phyloP scores from a whole-genome alignment of 208 protist species.

The Entamoeba histolytica region DNA sequence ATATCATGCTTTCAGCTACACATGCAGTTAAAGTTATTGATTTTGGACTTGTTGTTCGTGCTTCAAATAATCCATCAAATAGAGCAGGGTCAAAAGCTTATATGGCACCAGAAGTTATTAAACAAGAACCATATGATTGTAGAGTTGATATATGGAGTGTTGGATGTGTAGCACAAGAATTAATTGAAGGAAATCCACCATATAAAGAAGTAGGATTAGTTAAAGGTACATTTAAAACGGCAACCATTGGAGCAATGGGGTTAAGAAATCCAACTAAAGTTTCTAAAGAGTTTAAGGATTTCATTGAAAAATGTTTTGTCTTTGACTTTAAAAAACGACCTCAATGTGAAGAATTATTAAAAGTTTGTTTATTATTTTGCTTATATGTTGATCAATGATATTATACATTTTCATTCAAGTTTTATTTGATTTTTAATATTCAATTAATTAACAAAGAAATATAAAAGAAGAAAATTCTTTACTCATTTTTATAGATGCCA shows the following conservation, averaged over 20 bases:
- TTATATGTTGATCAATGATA: too few species aligned
- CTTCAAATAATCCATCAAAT: not conserved
- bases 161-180: conserved; percentile 6
- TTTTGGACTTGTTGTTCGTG: conserved; percentile 17
- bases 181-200: not conserved
- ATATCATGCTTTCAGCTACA: conserved; percentile 16
- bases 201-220: not conserved
- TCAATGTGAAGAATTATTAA: not conserved
- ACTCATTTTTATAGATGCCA: not conserved
- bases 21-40: conserved; percentile 23
- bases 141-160: conserved; percentile 3
- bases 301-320: not conserved
- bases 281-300: not conserved
- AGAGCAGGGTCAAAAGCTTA: not conserved
- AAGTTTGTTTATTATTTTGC: not conserved
- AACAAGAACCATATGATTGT: not conserved
- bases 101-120: conserved; percentile 12
- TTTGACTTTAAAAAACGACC: not conserved
- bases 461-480: not conserved
- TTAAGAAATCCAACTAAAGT: not conserved
- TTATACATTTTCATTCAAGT: too few species aligned
- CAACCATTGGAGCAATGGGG: not conserved
- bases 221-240: not conserved
- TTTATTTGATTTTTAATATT: too few species aligned
- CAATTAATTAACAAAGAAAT: too few species aligned